A percentile compares a stretch with the other conserved stretches of the same genome.
Conservation (phyloP, 371 early-diverging fungal genomes). For the Fennellomyces sp. region DNA sequence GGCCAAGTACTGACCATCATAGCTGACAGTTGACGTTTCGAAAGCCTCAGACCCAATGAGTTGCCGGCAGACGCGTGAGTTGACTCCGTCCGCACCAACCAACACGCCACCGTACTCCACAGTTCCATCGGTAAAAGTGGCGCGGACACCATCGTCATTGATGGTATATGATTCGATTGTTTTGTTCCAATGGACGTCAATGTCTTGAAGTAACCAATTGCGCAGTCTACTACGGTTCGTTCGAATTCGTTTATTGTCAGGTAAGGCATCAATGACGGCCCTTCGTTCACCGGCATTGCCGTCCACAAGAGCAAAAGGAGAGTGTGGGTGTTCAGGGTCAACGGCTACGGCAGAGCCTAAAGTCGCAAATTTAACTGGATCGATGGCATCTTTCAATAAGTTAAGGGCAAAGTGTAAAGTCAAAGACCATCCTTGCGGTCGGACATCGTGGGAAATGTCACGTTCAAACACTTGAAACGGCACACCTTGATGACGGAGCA, state of each 20-base stretch:
- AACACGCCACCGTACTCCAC: slow-evolving; percentile 16
- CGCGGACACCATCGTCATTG: slow-evolving; percentile 21
- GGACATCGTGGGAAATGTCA: slow-evolving; percentile 13
- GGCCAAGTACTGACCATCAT: too few relatives aligned
- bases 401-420: slow-evolving; percentile 19
- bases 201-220: slow-evolving; percentile 15
- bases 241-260: slow-evolving; percentile 5
- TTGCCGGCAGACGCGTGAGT: slow-evolving; percentile 20
- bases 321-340: slow-evolving; percentile 12
- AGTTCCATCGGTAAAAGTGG: slow-evolving; percentile 31
- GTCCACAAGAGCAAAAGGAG: slow-evolving; percentile 14
- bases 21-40: not conserved
- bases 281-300: not conserved
- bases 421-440: slow-evolving; percentile 31
- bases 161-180: slow-evolving; percentile 7
- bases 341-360: slow-evolving; percentile 11
- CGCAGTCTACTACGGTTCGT: slow-evolving; percentile 26
- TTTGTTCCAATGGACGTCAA: slow-evolving; percentile 27
- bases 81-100: slow-evolving; percentile 27
- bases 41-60: slow-evolving; percentile 14
- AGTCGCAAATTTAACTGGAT: slow-evolving; percentile 6
- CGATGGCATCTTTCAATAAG: not conserved
- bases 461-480: slow-evolving; percentile 36
- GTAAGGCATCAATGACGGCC: not conserved
- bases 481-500: slow-evolving; percentile 20